These are phyloP conservation scores for Trichoderma endophyticum DNA, from an alignment of 2,329 filamentous ascomycete genomes.

Conservation along the genomic window DNA sequence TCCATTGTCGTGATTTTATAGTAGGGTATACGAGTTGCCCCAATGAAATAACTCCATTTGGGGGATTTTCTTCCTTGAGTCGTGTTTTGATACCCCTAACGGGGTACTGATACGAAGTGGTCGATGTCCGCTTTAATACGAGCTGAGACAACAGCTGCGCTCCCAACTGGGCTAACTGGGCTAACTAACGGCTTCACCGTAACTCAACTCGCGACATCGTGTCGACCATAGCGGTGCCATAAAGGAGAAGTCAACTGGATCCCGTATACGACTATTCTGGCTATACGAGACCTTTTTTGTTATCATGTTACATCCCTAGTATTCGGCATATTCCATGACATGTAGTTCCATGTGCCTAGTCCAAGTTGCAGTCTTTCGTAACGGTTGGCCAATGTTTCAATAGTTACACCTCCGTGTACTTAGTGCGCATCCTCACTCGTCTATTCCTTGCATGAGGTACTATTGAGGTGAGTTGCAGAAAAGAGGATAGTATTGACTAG, in stretches of 20 bases:
- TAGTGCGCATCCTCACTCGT: background rate
- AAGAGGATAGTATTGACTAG: background rate
- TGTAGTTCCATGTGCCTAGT: background rate
- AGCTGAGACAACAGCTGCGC: background rate
- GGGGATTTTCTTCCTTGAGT: background rate
- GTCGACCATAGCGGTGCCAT: background rate
- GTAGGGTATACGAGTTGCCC: background rate
- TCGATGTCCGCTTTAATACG: background rate
- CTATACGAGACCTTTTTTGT: background rate
- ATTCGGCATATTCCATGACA: background rate
- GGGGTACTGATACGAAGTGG: background rate
- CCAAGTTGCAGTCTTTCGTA: background rate
- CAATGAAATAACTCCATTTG: background rate
- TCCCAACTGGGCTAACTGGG: background rate
- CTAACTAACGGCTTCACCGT: background rate
- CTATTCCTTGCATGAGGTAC: background rate
- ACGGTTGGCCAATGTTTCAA: background rate
- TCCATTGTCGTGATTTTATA: background rate
- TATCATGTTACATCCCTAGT: background rate
- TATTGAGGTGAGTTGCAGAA: background rate
- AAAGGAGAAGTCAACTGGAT: background rate
- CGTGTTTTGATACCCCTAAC: background rate
- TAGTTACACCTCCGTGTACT: background rate
- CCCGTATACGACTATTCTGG: background rate
- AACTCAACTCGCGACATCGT: background rate